Percentiles rank a stretch among this genome's conserved stretches.
Evolutionary conservation across 164 flowering plant genomes (phyloP).

Genomic region (Sextonia rubra): DNA sequence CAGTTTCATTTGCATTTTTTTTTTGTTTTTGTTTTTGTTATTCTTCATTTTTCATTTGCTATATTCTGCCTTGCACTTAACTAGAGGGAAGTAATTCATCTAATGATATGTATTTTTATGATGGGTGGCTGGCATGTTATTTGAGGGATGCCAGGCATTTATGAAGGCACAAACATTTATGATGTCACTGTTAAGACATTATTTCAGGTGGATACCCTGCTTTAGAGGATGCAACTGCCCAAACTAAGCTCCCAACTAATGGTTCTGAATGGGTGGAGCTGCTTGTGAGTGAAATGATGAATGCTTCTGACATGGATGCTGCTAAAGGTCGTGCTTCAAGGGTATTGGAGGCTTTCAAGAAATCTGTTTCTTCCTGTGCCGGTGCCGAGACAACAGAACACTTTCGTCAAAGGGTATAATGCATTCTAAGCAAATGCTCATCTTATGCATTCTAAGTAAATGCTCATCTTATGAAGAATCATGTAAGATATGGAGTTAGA

Average conservation of each 20-base stretch:
- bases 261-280: conserved; percentile 87
- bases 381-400: conserved; percentile 44
- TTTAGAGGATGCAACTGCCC: conserved; percentile 19
- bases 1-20: no score
- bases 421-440: not conserved
- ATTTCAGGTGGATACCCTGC: conserved; percentile 28
- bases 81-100: no score
- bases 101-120: no score
- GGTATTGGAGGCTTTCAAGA: conserved; percentile 61
- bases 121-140: no score
- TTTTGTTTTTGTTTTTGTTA: no score
- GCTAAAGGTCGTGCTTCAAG: conserved; percentile 68
- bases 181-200: not conserved
- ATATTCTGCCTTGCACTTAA: no score
- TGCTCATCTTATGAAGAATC: not conserved
- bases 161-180: no score
- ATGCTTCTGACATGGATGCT: conserved; percentile 63
- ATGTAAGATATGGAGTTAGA: no score
- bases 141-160: no score
- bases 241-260: conserved; percentile 33
- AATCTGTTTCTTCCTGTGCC: conserved; percentile 39
- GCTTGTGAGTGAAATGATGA: conserved; percentile 75
- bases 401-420: not conserved
- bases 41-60: no score
- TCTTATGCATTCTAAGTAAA: no score